These are phyloP conservation scores for Aspergillus fumigatiaffinis DNA, from an alignment of 2,329 filamentous ascomycete genomes.

Conservation along the genomic window DNA sequence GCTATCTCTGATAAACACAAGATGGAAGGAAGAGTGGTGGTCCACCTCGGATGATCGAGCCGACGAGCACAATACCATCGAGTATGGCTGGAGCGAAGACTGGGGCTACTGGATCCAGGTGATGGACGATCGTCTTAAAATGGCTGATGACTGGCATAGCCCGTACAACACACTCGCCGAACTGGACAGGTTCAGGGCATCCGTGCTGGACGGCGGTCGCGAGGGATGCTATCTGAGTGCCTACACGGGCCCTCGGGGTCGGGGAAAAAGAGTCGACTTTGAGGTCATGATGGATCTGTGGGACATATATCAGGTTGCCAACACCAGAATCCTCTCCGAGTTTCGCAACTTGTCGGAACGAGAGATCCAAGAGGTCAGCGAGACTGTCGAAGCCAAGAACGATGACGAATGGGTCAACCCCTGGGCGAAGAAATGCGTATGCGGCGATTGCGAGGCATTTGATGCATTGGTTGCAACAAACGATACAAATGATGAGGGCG, in stretches of 20 bases:
- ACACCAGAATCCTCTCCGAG: not conserved
- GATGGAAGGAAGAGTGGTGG: not conserved
- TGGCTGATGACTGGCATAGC: not conserved
- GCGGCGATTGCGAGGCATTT: too few species aligned
- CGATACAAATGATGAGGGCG: too few species aligned
- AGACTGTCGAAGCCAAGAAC: not conserved
- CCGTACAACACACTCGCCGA: not conserved
- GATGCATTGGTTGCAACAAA: too few species aligned
- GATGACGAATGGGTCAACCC: not conserved
- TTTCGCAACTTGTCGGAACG: not conserved
- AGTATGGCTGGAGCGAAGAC: not conserved
- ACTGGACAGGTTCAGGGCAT: not conserved
- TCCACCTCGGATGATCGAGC: not conserved
- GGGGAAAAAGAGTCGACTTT: not conserved
- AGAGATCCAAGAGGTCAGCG: not conserved
- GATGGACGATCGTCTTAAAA: not conserved
- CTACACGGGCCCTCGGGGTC: not conserved
- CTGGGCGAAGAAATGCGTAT: not conserved
- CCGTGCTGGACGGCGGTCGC: not conserved
- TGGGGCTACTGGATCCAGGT: not conserved
- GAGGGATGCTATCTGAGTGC: not conserved
- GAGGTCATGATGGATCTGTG: not conserved
- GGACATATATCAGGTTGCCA: not conserved
- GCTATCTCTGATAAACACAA: not conserved
- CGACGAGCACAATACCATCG: not conserved